phyloP scores from a whole-genome alignment of 2,329 filamentous ascomycete species.

The Zasmidium cellare region DNA sequence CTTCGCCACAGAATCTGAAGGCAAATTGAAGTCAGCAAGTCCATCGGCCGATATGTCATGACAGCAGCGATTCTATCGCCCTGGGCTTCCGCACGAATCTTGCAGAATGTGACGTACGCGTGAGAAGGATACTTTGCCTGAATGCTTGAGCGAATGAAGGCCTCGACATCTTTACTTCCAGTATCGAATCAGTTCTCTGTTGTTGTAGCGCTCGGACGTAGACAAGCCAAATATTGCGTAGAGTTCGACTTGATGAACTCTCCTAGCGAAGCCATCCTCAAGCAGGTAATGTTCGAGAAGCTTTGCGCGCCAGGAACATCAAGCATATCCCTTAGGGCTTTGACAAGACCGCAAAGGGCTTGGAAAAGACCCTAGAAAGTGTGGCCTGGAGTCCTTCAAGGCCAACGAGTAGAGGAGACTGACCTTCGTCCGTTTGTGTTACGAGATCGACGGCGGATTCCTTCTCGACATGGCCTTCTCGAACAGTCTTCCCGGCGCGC shows the following conservation, averaged over 20 bases:
- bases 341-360: too few species aligned
- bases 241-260: not conserved
- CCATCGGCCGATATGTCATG: too few species aligned
- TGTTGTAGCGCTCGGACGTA: not conserved
- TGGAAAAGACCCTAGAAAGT: too few species aligned
- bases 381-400: too few species aligned
- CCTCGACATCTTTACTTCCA: conserved; percentile 61
- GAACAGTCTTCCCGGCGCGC: conserved; percentile 47
- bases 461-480: conserved; percentile 60
- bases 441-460: conserved; percentile 76
- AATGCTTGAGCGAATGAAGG: conserved; percentile 54
- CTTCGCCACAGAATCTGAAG: conserved; percentile 71
- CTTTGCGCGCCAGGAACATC: not conserved
- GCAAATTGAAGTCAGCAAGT: not conserved
- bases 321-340: not conserved
- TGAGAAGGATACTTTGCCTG: conserved; percentile 65
- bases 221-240: not conserved
- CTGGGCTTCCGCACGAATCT: too few species aligned
- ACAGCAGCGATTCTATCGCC: too few species aligned
- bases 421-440: conserved; percentile 73
- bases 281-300: not conserved
- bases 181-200: conserved; percentile 5
- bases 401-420: conserved; percentile 16
- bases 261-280: not conserved
- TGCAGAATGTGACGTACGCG: conserved; percentile 53